A percentile compares a stretch with the other conserved stretches of the same genome.
These are phyloP conservation scores for Solidago caesia DNA, from an alignment of 129 eudicot species.

Conservation along the genomic window DNA sequence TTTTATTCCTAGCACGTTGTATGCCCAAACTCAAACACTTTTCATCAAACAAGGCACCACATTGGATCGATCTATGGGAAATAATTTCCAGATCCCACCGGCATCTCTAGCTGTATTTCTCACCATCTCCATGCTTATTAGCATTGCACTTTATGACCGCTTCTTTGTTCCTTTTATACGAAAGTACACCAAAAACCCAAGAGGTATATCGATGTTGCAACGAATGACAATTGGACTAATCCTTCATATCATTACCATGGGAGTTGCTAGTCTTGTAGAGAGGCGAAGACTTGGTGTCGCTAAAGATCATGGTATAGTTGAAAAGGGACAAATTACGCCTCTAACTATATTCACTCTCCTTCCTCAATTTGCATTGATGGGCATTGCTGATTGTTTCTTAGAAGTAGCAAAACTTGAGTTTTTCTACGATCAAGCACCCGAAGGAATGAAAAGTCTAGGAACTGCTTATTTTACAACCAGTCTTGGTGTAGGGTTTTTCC, in stretches of 20 bases:
- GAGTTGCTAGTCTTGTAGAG: constrained; percentile 46
- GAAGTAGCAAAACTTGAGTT: constrained; percentile 70
- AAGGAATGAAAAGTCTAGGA: constrained; percentile 83
- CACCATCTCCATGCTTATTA: constrained; percentile 55
- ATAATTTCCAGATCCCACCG: constrained; percentile 59
- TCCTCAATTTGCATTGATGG: constrained; percentile 61
- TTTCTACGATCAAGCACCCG: constrained; percentile 83
- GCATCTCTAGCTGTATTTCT: constrained; percentile 54
- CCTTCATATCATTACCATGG: constrained; percentile 45
- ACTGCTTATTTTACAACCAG: constrained; percentile 53
- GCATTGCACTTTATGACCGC: constrained; percentile 52
- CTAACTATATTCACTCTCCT: constrained; percentile 57
- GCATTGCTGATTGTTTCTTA: constrained; percentile 55
- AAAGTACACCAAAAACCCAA: constrained; percentile 48
- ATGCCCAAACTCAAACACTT: constrained; percentile 45
- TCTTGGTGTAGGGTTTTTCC: constrained; percentile 57
- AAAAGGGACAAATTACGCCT: constrained; percentile 45
- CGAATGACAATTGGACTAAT: constrained; percentile 60
- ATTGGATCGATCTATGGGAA: constrained; percentile 48
- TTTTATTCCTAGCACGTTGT: constrained; percentile 45
- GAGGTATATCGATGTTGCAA: constrained; percentile 67
- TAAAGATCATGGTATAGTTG: constrained; percentile 36
- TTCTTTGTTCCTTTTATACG: constrained; percentile 47
- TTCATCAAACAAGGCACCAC: constrained; percentile 66
- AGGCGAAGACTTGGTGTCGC: constrained; percentile 42